Conservation (phyloP, 2,329 filamentous ascomycete genomes). For the Aspergillus neotritici region DNA sequence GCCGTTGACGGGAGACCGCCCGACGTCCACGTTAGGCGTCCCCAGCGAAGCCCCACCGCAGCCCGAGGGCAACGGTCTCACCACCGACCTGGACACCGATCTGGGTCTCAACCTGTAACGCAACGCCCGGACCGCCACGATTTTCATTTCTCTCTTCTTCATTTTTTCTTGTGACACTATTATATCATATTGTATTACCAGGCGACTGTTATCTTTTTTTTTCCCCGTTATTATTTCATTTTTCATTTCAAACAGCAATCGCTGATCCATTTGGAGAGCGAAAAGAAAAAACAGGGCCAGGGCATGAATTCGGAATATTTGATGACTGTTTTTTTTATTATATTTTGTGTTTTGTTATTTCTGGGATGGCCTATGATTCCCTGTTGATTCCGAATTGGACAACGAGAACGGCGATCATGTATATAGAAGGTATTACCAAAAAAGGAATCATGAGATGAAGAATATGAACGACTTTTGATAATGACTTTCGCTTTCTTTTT, state of each 20-base stretch:
- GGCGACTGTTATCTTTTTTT: conserved; percentile 1
- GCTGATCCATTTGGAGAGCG: too few relatives aligned
- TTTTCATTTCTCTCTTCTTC: conserved; percentile 1
- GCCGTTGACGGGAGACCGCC: conserved; percentile 2
- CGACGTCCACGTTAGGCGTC: not conserved
- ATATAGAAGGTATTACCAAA: conserved; percentile 7
- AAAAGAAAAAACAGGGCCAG: too few relatives aligned
- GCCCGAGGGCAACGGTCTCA: conserved; percentile 8
- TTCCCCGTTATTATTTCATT: not conserved
- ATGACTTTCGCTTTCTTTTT: not conserved
- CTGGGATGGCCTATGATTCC: not conserved
- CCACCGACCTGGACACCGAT: conserved; percentile 16
- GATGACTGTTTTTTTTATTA: not conserved
- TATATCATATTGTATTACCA: conserved; percentile 1
- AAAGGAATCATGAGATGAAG: conserved; percentile 2
- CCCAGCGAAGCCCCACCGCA: conserved; percentile 4
- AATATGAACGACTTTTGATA: conserved; percentile 5
- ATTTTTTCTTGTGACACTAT: not conserved
- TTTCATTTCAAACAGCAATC: too few relatives aligned
- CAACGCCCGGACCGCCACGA: not conserved
- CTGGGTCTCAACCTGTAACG: conserved; percentile 15
- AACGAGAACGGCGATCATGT: not conserved
- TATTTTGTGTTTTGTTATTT: not conserved
- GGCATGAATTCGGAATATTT: too few relatives aligned
- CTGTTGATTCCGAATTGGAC: too few relatives aligned